A percentile compares a stretch with the other conserved stretches of the same genome.
These are phyloP conservation scores for Eucalyptus grandis DNA, from an alignment of 345 rosid species.

Conservation along the genomic window DNA sequence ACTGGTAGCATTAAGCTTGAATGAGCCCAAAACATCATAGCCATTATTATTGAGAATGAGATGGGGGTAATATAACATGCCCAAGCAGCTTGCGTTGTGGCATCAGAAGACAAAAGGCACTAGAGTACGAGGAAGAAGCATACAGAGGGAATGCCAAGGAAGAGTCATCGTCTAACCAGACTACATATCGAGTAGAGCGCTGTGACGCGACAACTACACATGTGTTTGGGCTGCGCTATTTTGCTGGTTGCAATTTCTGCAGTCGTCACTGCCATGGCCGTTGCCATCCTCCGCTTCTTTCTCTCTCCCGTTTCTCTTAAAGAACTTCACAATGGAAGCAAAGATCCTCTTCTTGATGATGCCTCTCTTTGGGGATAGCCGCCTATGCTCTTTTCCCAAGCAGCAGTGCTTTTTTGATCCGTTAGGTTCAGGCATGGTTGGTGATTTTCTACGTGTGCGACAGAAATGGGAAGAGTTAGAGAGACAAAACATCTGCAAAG, in stretches of 20 bases:
- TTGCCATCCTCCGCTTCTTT: neutral
- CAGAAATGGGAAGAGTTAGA: neutral
- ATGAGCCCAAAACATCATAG: neutral
- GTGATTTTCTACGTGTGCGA: neutral
- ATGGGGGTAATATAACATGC: neutral
- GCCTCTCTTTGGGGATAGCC: neutral
- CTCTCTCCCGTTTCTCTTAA: neutral
- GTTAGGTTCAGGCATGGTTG: neutral
- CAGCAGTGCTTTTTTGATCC: neutral
- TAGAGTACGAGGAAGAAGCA: neutral
- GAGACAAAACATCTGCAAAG: neutral
- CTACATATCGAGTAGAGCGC: neutral
- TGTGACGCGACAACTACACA: neutral
- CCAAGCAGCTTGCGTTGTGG: neutral
- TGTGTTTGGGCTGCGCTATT: neutral
- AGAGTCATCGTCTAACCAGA: neutral
- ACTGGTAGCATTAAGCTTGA: neutral
- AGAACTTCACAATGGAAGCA: neutral
- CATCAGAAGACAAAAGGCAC: neutral
- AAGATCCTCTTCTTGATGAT: neutral
- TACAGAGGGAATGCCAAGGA: neutral
- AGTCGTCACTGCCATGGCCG: neutral
- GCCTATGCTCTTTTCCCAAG: neutral
- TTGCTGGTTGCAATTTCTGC: neutral
- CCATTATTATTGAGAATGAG: neutral